phyloP scores from a whole-genome alignment of 345 rosid species.

The Eucalyptus fibrosa region DNA sequence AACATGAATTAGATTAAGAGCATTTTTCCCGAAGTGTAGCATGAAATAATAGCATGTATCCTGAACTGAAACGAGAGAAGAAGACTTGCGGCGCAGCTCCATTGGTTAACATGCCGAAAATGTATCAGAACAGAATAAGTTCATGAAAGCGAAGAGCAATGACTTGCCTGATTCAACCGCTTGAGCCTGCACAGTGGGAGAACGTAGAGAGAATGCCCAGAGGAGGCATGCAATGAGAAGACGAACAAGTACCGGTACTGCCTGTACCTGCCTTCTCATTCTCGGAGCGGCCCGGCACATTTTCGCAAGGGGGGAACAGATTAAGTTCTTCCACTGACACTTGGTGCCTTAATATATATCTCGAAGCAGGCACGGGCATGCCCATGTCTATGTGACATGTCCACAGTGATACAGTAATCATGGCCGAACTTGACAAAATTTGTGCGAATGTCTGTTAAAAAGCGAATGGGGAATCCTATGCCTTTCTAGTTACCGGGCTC shows the following conservation, averaged over 20 bases:
- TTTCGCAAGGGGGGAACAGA: not conserved
- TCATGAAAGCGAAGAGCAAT: not conserved
- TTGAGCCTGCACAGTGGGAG: constrained; percentile 9
- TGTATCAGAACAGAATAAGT: not conserved
- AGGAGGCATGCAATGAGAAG: constrained; percentile 14
- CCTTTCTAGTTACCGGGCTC: not conserved
- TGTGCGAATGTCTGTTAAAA: constrained; percentile 17
- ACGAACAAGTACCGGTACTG: constrained; percentile 13
- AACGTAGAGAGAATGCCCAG: not conserved
- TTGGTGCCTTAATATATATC: not conserved
- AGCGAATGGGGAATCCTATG: constrained; percentile 35
- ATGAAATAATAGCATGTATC: not conserved
- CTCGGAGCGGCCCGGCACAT: not conserved
- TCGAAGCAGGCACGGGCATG: not conserved
- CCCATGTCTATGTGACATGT: constrained; percentile 1
- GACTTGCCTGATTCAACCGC: constrained; percentile 33
- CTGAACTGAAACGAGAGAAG: not conserved
- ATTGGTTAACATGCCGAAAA: not conserved
- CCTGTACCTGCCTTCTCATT: constrained; percentile 19
- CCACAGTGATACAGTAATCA: constrained; percentile 10
- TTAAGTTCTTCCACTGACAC: not conserved
- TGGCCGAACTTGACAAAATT: constrained; percentile 16
- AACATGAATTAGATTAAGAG: not conserved
- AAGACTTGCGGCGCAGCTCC: not conserved
- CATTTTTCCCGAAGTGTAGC: not conserved